Percentiles rank a stretch among this genome's conserved stretches.
Conservation (phyloP, 192 early-diverging fungal species). For the Chytriomyces hyalinus region DNA sequence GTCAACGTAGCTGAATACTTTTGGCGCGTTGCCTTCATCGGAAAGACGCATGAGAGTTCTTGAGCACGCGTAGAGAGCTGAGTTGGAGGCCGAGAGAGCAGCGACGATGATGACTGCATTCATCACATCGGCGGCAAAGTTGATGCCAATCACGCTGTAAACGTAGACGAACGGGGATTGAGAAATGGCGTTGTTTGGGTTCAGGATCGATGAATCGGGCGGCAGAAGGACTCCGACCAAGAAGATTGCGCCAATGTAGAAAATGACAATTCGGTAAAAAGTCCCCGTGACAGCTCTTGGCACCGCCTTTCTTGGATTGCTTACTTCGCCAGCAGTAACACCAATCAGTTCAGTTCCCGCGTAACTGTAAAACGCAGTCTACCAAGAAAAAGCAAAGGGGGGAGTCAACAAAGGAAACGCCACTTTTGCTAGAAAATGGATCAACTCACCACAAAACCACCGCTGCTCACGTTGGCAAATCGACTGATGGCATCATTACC, state of each 20-base stretch:
- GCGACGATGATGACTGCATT: conserved; percentile 75
- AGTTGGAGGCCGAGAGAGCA: conserved; percentile 74
- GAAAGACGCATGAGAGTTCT: conserved; percentile 68
- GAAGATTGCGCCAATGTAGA: conserved; percentile 71
- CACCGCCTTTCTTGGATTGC: conserved; percentile 72
- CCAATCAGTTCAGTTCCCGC: conserved; percentile 74
- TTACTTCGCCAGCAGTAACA: conserved; percentile 86
- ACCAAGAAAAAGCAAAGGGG: neutral
- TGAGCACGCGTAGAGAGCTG: conserved; percentile 73
- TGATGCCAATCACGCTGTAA: conserved; percentile 61
- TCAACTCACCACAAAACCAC: neutral
- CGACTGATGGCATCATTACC: neutral
- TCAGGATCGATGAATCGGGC: neutral
- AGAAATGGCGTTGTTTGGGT: conserved; percentile 34
- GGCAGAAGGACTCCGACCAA: conserved; percentile 46
- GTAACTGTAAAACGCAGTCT: conserved; percentile 65
- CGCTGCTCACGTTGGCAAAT: neutral
- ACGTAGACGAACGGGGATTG: conserved; percentile 72
- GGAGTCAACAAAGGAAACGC: neutral
- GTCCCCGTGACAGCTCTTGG: conserved; percentile 42
- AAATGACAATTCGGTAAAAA: conserved; percentile 84
- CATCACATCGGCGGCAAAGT: conserved; percentile 64
- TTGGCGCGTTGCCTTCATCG: conserved; percentile 67
- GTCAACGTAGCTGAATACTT: conserved; percentile 51
- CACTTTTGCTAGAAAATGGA: neutral